Evolutionary conservation across 1,139 yeast species (phyloP), one percentile per base, ranked within the genome.

Genomic region (Hansenula sp.): DNA sequence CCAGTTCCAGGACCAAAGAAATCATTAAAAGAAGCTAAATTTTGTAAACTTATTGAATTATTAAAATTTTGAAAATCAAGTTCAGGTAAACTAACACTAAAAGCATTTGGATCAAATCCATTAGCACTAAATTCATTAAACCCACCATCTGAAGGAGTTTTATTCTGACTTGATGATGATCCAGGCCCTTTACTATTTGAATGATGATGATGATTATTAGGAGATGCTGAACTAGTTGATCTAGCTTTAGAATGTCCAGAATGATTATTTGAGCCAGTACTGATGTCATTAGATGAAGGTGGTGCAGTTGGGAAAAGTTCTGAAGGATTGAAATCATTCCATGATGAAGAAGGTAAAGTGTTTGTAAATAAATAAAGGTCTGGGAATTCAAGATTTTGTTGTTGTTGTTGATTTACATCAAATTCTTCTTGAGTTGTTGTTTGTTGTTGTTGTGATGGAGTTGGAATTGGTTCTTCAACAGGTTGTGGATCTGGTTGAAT

Each of bases 321-420:
- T 4, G 57, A 39, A 12, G 59, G 59, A 29, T 52, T 52, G 29
- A 55, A 55, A 22, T 37, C 34, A 12, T 44, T 42, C 11, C 33
- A 47, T 9, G 44, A 30, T 20, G 18, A 38, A 1, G 50, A 44
- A 13, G 57, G 56, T 4, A 53, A 37, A 4, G 47, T 46, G 20
- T 51, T 52, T 1, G 59, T 55, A 34, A 55, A 55, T 9, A 55
- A 41, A 16, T 53, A 55, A 27, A 55, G 29, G 14, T 54, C 57
- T 18, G 59, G 57, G 38, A 53, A 53, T 31, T 52, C 59, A 8
- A 50, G 13, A n/a, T 12, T 29, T 8, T 19, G 18, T 19, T 5
- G 26, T 24, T 24, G 13, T 24, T 4, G 13, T 8, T 8, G 26
- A 4, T n/a, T n/a, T n/a, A n/a, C n/a, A n/a, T 24, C 26, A 24